These are phyloP conservation scores for Escovopsis weberi DNA, from an alignment of 2,329 filamentous ascomycete genomes.

Conservation along the genomic window DNA sequence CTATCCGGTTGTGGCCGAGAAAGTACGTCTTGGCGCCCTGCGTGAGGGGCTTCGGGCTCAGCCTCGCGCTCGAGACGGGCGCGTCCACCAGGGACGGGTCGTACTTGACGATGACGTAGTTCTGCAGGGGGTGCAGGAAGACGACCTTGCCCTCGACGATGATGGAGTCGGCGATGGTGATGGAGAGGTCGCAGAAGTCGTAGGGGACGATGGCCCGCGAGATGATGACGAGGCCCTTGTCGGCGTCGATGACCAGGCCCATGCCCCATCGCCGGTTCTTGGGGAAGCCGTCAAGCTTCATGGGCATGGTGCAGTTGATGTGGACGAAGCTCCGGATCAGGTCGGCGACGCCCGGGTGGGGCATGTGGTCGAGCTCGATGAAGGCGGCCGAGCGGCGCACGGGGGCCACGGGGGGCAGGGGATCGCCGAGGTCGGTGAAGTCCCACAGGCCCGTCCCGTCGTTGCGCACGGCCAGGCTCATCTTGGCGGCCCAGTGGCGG, in stretches of 20 bases:
- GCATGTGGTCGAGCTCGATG: constrained; percentile 78
- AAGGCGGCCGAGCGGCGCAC: constrained; percentile 73
- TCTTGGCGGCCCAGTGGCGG: constrained; percentile 89
- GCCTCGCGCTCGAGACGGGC: constrained; percentile 74
- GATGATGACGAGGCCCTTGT: constrained; percentile 87
- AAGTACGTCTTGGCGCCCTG: constrained; percentile 93
- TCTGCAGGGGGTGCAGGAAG: constrained; percentile 92
- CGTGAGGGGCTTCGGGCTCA: constrained; percentile 69
- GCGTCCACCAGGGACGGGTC: constrained; percentile 88
- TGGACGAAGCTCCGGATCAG: constrained; percentile 91
- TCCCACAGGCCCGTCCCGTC: constrained; percentile 88
- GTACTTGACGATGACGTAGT: constrained; percentile 92
- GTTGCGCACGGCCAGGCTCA: constrained; percentile 84
- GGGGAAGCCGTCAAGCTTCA: constrained; percentile 96
- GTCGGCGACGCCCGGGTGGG: constrained; percentile 79
- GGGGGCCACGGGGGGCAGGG: constrained; percentile 59
- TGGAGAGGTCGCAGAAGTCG: constrained; percentile 87
- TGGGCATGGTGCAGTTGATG: constrained; percentile 80
- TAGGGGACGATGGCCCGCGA: constrained; percentile 91
- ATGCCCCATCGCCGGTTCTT: constrained; percentile 90
- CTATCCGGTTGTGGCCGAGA: constrained; percentile 95
- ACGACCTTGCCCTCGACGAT: constrained; percentile 88
- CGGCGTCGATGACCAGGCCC: constrained; percentile 92
- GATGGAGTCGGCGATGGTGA: constrained; percentile 94
- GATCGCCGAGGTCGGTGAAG: constrained; percentile 70